Base-by-base conservation (phyloP, 176 grass and related monocot species). In the Poa pratensis region DNA sequence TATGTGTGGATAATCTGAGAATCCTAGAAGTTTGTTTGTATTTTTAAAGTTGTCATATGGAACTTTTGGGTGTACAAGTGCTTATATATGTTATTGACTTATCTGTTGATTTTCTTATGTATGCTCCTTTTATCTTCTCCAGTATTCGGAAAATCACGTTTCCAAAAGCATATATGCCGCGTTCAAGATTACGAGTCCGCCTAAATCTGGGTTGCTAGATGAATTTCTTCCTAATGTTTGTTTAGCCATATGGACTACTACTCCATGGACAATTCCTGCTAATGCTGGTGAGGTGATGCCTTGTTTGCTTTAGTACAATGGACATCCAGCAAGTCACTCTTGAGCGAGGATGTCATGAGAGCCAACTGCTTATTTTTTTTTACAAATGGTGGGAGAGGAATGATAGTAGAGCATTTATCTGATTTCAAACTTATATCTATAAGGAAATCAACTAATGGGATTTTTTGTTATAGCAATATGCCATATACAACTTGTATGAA, bases 231-330 rank as follows among this genome's bases (percentile, higher is more conserved):
- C 91, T 65, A 90, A 98, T 82, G 24, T 98, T 54, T 93, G 77
- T 81, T 82, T 98, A 64, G 96, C 82, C 19, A 94, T 95, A 90
- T 95, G 96, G 96, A 98, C 96, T 63, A 98, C 96, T 77, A 98
- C 96, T 61, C 96, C 96, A 69, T 98, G 96, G 96, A 98, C 96
- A 68, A 95, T 98, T 58, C 96, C 96, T 68, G 96, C 96, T 81
- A 98, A 98, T 98, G 93, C 96, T 82, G 96, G 96, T 98, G 78
- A 95, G 83, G 53, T 85, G 75, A 80, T 80, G 68, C 88, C 45
- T 82, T 78, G 58, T 73, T 85, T 83, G 45, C 79, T 89, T 84
- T 76, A 77, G 27, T 85, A 60, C 16, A 37, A 64, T 20, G 76
- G 70, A 74, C 46, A 77, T 69, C 55, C 74, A 85, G 52, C 60